Conservation (phyloP, 139 green algal genomes). For the Tetraselmis striata region DNA sequence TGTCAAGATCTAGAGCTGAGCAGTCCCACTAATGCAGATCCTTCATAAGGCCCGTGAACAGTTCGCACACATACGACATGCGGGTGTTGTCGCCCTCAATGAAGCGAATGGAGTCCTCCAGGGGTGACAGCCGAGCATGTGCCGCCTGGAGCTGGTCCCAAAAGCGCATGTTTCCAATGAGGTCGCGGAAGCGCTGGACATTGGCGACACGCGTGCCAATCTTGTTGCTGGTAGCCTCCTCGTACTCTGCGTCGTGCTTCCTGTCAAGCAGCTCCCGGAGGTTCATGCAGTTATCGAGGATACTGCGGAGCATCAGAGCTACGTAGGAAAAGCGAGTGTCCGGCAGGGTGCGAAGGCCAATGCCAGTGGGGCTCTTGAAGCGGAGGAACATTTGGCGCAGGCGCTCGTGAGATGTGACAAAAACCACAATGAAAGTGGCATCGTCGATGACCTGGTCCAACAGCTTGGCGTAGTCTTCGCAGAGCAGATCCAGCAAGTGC, state of each 20-base stretch:
- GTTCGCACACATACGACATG: background rate
- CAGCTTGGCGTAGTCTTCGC: background rate
- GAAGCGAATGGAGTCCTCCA: background rate
- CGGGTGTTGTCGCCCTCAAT: background rate
- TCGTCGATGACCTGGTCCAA: background rate
- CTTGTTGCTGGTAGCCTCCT: background rate
- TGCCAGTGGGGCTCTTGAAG: background rate
- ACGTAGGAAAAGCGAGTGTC: background rate
- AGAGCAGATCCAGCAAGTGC: background rate
- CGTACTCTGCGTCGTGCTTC: background rate
- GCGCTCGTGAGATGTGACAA: background rate
- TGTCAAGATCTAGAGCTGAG: background rate
- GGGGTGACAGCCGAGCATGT: background rate
- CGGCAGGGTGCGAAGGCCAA: background rate
- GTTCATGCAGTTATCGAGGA: background rate
- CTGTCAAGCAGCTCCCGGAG: background rate
- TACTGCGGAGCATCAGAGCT: background rate
- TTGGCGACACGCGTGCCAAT: background rate
- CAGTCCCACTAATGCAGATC: background rate
- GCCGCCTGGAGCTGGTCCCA: background rate
- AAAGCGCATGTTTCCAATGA: constrained; percentile 1
- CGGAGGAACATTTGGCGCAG: background rate
- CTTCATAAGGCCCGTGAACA: background rate
- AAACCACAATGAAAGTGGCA: background rate
- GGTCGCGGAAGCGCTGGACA: background rate